phyloP scores from a whole-genome alignment of 73 alveolate genomes.

The Blepharisma stoltei region DNA sequence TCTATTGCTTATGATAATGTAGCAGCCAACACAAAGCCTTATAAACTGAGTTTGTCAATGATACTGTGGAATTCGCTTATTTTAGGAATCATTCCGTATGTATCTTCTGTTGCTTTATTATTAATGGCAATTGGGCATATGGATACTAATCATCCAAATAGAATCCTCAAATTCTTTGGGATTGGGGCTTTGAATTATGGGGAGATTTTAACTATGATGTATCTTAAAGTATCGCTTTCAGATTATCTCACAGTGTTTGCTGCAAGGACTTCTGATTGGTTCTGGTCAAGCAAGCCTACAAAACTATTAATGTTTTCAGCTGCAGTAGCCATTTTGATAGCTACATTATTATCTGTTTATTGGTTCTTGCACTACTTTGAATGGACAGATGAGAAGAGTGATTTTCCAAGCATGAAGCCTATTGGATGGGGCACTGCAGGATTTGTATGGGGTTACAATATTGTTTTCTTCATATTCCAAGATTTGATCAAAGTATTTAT shows the following conservation, averaged over 20 bases:
- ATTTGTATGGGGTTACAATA: neutral
- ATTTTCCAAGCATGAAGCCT: conserved; percentile 1
- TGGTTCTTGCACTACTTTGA: neutral
- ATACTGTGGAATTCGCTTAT: neutral
- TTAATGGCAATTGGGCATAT: neutral
- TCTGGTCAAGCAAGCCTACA: neutral
- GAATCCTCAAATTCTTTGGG: neutral
- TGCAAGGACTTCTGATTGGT: conserved; percentile 1
- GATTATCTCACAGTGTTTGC: conserved; percentile 21
- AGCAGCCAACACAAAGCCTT: neutral
- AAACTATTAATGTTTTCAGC: neutral
- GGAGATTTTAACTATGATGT: neutral
- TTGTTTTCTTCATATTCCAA: conserved; percentile 7
- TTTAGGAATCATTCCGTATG: neutral
- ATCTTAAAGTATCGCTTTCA: neutral
- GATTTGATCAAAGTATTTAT: neutral
- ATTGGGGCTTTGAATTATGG: neutral
- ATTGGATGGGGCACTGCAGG: neutral
- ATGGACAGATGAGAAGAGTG: neutral
- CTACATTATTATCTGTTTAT: neutral
- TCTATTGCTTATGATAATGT: conserved; percentile 17
- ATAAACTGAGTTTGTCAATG: neutral
- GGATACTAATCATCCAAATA: neutral
- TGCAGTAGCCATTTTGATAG: neutral
- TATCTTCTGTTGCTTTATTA: conserved; percentile 8